Conservation (phyloP, 2,329 filamentous ascomycete species). For the Raffaelea albimanens region DNA sequence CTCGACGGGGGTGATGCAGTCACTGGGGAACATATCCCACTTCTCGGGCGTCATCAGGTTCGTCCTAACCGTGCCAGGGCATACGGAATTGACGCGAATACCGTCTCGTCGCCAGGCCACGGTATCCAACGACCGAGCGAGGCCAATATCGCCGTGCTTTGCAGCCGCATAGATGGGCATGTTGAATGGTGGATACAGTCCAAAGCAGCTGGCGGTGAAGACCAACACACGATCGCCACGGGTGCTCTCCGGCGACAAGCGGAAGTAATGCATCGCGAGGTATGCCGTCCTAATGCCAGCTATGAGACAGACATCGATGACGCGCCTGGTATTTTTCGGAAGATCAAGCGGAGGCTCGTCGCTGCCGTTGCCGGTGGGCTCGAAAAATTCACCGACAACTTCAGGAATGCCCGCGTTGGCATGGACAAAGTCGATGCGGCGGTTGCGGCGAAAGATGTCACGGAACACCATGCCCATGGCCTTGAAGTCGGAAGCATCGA, state of each 20-base stretch:
- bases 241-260: conserved; percentile 13
- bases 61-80: conserved; percentile 17
- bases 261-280: conserved; percentile 32
- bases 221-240: conserved; percentile 15
- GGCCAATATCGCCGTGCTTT: conserved; percentile 23
- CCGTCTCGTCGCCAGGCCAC: conserved; percentile 15
- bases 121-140: conserved; percentile 21
- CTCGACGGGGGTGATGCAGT: conserved; percentile 17
- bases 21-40: conserved; percentile 21
- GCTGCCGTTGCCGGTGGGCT: not conserved
- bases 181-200: conserved; percentile 15
- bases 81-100: conserved; percentile 22
- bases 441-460: conserved; percentile 1
- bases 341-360: conserved; percentile 1
- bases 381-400: conserved; percentile 3
- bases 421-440: conserved; percentile 7
- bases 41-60: conserved; percentile 18
- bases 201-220: conserved; percentile 21
- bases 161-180: conserved; percentile 22
- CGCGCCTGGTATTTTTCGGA: conserved; percentile 1
- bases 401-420: conserved; percentile 8
- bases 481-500: conserved; percentile 6
- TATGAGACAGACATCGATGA: conserved; percentile 24
- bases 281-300: conserved; percentile 27
- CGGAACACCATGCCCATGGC: conserved; percentile 4